Base-by-base conservation (phyloP, 2,329 filamentous ascomycete genomes). In the Pseudogymnoascus sp. region DNA sequence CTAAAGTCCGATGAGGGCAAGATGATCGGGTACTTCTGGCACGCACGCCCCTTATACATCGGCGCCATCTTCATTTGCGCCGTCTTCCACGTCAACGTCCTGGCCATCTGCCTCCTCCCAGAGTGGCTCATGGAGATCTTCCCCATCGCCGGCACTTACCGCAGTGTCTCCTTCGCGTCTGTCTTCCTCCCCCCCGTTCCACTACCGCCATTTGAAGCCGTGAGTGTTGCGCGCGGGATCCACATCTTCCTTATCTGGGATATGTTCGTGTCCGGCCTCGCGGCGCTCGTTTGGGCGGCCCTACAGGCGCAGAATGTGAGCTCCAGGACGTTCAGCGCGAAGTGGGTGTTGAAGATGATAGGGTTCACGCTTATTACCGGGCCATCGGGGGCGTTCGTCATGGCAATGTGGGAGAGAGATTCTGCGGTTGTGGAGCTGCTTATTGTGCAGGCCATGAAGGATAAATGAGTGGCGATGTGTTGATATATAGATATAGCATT, bases 401-500 rank as follows among this genome's bases (percentile, higher is more conserved):
- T 60, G 59, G 59, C 59, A 3, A 40, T 60, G 59, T 60, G 59
- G 59, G 59, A 60, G 59, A 60, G 59, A 6, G 59, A 60, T 23
- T 42, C 33, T 5, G 33, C 59, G 12, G 18, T 60, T 40, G 33
- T 16, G 18, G 59, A 60, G 7, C 8, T 38, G 3, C 38, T 60
- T 25, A 60, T 60, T 60, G 59, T 40, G 35, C 35, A 60, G 35
- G 59, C 59, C 21, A 60, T 38, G 59, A 60, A 42, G 59, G 50
- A 56, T 21, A 56, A 56, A 56, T 56, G 11, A 56, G 28, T 18
- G 50, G 28, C 8, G 28, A 56, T 35, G 1, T 56, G 5, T 56
- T 56, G 28, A 56, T 56, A 56, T 56, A 56, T 33, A 35, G 14
- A 50, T 8, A 56, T 56, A 33, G 28, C n/a, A 21, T 56, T 33